Evolutionary conservation across 2,329 filamentous ascomycete genomes (phyloP), one percentile per base, ranked within the genome.

Genomic region (Aspergillus sp.): DNA sequence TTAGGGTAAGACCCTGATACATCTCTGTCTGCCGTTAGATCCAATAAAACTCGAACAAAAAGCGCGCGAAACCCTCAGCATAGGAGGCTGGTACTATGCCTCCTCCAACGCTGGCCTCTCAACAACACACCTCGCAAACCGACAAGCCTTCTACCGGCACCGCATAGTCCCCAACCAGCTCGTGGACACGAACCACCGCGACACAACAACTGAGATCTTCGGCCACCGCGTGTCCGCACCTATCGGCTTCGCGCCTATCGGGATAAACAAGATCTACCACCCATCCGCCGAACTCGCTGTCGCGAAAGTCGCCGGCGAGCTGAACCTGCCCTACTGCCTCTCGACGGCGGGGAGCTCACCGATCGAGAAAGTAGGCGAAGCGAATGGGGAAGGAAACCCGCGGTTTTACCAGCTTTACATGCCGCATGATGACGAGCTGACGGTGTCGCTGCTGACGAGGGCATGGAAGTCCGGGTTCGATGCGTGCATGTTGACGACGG

Each of bases 201-300:
- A 87, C 64, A 85, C 83, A 1, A 71, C 73, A 1, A 83, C 83
- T 12, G 74, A 73, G 4, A 83, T 89, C 59, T 88, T 87, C 68
- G 82, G 85, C 13, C 83, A 87, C 68, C 77, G 78, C 48, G 80
- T 85, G 13, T 76, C 80, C 2, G 84, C 84, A 0, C 85, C 85
- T 0, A 82, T 88, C 50, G 84, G 83, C n/a, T 85, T 88, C 64
- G 83, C 85, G 0, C 85, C 85, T 0, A 81, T 88, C 26, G 85
- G 85, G 4, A 87, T 88, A 63, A 87, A 88, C 74, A 82, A 83
- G 60, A 88, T 88, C 63, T 88, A 87, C 72, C 79, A 88, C 63
- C 77, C 80, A 0, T 67, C 72, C 0, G 85, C 82, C 39, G 86
- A 89, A 66, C 67, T 85, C 0, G 79, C 83, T 0, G 84, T 87